Evolutionary conservation across 2,329 filamentous ascomycete genomes (phyloP).

Genomic region (Hirsutella thompsonii): DNA sequence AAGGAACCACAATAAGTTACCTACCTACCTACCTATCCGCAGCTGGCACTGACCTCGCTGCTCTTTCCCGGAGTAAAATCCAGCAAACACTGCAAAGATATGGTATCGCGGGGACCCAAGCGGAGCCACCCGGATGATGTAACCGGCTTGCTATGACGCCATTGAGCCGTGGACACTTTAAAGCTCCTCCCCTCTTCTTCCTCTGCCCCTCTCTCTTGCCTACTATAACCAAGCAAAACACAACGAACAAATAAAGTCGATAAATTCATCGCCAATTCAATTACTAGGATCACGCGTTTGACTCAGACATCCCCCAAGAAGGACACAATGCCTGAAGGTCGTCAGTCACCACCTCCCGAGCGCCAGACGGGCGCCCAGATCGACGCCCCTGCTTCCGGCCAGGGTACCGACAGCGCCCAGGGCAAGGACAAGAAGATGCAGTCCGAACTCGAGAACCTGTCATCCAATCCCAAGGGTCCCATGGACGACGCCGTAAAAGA

Average conservation of each 20-base stretch:
- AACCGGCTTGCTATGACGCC: not conserved
- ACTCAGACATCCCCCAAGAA: slow-evolving; percentile 11
- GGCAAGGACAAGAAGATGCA: slow-evolving; percentile 41
- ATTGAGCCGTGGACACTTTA: not conserved
- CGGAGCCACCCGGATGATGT: not conserved
- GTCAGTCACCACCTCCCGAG: slow-evolving; percentile 68
- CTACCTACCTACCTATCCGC: no score
- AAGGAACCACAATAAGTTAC: no score
- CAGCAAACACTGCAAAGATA: no score
- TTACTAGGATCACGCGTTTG: no score
- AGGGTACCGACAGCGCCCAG: slow-evolving; percentile 41
- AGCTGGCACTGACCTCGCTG: no score
- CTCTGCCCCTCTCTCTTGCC: not conserved
- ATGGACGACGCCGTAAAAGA: slow-evolving; percentile 48
- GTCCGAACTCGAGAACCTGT: slow-evolving; percentile 37
- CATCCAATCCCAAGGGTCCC: slow-evolving; percentile 53
- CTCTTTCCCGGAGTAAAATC: no score
- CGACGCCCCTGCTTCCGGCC: slow-evolving; percentile 43
- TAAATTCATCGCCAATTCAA: no score
- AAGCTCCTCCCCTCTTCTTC: not conserved
- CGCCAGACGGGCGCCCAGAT: slow-evolving; percentile 52
- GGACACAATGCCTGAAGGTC: slow-evolving; percentile 55
- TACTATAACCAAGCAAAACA: not conserved
- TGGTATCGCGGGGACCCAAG: no score
- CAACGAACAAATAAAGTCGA: no score